Evolutionary conservation across 139 green algal species (phyloP).

Genomic region (Tetraselmis striata): DNA sequence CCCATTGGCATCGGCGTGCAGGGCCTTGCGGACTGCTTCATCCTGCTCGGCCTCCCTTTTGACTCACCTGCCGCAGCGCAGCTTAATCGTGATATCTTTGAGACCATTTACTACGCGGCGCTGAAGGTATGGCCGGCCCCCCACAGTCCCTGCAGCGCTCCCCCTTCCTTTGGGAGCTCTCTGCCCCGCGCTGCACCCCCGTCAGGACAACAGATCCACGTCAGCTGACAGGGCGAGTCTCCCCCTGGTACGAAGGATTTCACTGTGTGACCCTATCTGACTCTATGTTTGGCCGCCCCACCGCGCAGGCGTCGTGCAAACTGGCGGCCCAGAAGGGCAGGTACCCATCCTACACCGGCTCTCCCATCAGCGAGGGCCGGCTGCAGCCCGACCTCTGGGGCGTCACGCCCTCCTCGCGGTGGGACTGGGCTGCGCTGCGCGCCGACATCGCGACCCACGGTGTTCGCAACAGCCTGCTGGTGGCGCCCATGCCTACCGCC

Average conservation of each 20-base stretch:
- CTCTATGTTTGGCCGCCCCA: not conserved
- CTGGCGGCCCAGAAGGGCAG: constrained; percentile 67
- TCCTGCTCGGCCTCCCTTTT: constrained; percentile 95
- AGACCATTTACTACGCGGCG: constrained; percentile 91
- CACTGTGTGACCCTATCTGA: constrained; percentile 11
- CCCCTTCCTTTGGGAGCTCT: too few relatives aligned
- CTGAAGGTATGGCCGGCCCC: constrained; percentile 30
- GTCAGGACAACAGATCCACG: not conserved
- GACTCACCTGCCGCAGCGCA: constrained; percentile 74
- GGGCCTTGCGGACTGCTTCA: constrained; percentile 95
- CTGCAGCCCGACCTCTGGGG: constrained; percentile 97
- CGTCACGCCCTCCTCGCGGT: constrained; percentile 58
- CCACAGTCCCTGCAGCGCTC: constrained; percentile 23
- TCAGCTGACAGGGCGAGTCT: too few relatives aligned
- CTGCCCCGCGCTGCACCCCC: too few relatives aligned
- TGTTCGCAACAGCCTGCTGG: constrained; percentile 93
- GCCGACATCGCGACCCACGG: constrained; percentile 69
- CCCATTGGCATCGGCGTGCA: constrained; percentile 96
- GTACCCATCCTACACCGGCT: constrained; percentile 86
- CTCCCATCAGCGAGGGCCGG: constrained; percentile 69
- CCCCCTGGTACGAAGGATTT: constrained; percentile 2
- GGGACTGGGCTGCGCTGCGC: constrained; percentile 80
- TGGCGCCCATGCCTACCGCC: constrained; percentile 97
- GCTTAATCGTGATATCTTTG: constrained; percentile 92
- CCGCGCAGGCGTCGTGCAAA: constrained; percentile 48